phyloP scores from a whole-genome alignment of 192 early-diverging fungal genomes.

The Rhizoclosmatium sp. region DNA sequence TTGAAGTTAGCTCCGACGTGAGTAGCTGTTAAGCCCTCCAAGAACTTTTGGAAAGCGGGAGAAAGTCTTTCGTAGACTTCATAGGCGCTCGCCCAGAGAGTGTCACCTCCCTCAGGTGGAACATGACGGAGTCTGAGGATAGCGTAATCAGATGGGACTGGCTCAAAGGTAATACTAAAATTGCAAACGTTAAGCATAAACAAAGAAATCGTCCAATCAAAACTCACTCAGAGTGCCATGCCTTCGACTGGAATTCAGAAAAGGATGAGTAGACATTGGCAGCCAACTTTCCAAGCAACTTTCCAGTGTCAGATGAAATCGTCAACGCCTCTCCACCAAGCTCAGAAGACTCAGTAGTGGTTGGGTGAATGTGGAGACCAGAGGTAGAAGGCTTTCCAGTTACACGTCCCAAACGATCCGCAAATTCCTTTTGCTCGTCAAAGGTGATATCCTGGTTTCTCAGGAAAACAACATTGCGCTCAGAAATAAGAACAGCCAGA shows the following conservation, averaged over 20 bases:
- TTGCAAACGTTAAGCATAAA: background rate
- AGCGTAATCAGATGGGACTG: slow-evolving; percentile 57
- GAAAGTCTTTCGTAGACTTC: slow-evolving; percentile 64
- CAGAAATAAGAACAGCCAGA: too few relatives aligned
- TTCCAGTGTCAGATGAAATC: background rate
- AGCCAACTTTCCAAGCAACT: background rate
- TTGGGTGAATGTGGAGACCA: slow-evolving; percentile 25
- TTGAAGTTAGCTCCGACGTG: slow-evolving; percentile 52
- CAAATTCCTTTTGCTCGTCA: slow-evolving; percentile 44
- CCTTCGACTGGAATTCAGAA: background rate
- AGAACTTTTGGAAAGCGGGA: slow-evolving; percentile 55
- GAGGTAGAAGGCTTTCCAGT: slow-evolving; percentile 22
- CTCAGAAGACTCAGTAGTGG: slow-evolving; percentile 12
- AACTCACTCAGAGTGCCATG: slow-evolving; percentile 15
- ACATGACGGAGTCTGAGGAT: slow-evolving; percentile 55
- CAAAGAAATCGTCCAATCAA: background rate
- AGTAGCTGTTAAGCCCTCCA: slow-evolving; percentile 63
- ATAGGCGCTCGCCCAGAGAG: slow-evolving; percentile 64
- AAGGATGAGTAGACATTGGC: too few relatives aligned
- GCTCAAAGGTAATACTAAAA: slow-evolving; percentile 55
- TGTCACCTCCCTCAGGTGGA: slow-evolving; percentile 44
- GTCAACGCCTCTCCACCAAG: slow-evolving; percentile 1
- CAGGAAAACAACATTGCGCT: slow-evolving; percentile 72
- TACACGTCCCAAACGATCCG: background rate
- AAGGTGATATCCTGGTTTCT: slow-evolving; percentile 64